Evolutionary conservation across 2,329 filamentous ascomycete species (phyloP), one percentile per base, ranked within the genome.

Genomic region (Aspergillus japonicus): DNA sequence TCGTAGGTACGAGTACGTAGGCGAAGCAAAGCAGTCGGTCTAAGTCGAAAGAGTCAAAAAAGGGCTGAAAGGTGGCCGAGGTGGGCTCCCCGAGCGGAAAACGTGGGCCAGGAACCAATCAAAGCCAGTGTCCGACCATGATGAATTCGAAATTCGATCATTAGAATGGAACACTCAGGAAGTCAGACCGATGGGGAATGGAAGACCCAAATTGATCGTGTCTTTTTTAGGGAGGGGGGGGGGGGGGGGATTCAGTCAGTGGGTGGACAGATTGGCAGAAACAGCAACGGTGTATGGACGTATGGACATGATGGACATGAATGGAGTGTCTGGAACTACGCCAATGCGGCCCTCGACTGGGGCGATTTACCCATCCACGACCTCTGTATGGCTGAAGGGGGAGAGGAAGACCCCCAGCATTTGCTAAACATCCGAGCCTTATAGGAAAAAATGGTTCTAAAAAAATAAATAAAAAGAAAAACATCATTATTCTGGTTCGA

Each of bases 401-500:
- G 33, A 12, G 33, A 47, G 10, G 16, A 47, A 24, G 16, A n/a
- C 24, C n/a, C 39, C 35, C 50, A 58, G 56, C 21, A 53, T 31
- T 47, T 54, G 52, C 52, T 47, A 55, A 59, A 50, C 33, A 26
- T 56, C 57, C 47, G 57, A 59, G 57, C 57, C 57, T 59, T 56
- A 59, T 56, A 59, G 50, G 47, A 39, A 12, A 14, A 39, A 19
- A 19, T 33, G 33, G 14, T 12, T 29, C 26, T 7, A 23, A 54
- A 21, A 12, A 35, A 35, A 35, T n/a, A n/a, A 19, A 44, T 44
- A 44, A 44, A 44, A 19, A 35, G 16, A n/a, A 16, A 44, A 16
- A n/a, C 14, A 44, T 44, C 3, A 44, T 6, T 44, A n/a, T n/a
- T 44, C 16, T 44, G 39, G 39, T 44, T 44, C 39, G 39, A 44